Conservation (phyloP, 345 rosid genomes). For the Aquilaria malaccensis region DNA sequence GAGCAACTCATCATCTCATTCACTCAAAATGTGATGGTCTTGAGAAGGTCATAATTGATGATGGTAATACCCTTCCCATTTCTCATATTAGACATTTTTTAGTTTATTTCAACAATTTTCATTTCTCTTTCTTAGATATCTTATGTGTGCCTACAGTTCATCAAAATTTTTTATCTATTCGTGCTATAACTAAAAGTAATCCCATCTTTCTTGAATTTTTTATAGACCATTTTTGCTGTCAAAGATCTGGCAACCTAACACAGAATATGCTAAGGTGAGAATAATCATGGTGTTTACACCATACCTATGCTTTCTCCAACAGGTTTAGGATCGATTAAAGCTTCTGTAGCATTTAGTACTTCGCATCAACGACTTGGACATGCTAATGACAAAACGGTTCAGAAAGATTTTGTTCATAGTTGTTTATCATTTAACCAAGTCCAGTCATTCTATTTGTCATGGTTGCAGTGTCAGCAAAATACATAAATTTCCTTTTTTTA, state of each 20-base stretch:
- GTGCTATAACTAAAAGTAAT: neutral
- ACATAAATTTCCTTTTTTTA: too few species aligned
- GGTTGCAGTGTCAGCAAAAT: too few species aligned
- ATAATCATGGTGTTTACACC: too few species aligned
- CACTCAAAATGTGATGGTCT: neutral
- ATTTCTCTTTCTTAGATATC: neutral
- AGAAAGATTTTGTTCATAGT: too few species aligned
- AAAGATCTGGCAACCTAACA: neutral
- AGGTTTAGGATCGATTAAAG: too few species aligned
- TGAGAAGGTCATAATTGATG: neutral
- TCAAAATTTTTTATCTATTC: neutral
- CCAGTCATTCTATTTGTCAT: too few species aligned
- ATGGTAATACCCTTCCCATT: neutral
- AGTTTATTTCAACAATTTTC: neutral
- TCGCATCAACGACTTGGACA: too few species aligned
- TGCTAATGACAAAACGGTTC: too few species aligned
- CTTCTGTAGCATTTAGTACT: too few species aligned
- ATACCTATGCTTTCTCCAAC: too few species aligned
- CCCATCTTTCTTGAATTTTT: neutral
- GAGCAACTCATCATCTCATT: neutral
- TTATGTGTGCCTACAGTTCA: neutral
- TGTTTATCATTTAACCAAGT: too few species aligned
- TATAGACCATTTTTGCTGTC: neutral
- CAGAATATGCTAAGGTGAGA: neutral
- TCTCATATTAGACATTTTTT: neutral